Conservation (phyloP, 1,139 yeast species). For the Saccharomyces hybrid region DNA sequence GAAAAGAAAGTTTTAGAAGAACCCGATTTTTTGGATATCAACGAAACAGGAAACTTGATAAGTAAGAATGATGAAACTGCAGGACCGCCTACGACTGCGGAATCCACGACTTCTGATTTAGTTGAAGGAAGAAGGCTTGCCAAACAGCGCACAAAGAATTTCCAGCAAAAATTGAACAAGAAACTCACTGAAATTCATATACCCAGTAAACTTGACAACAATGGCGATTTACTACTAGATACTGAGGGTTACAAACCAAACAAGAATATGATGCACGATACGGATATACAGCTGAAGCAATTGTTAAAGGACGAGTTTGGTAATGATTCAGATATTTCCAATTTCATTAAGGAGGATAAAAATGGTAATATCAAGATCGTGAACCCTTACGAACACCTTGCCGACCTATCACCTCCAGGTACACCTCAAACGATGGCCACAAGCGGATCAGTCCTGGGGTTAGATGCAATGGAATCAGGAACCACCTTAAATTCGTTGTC, state of each 20-base stretch:
- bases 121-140: not conserved
- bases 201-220: slow-evolving; percentile 80
- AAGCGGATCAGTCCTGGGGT: slow-evolving; percentile 15
- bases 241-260: slow-evolving; percentile 95
- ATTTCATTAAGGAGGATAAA: slow-evolving; percentile 51
- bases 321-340: slow-evolving; percentile 41
- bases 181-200: slow-evolving; percentile 65
- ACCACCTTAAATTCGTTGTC: slow-evolving; percentile 5
- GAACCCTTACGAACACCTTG: slow-evolving; percentile 33
- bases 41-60: slow-evolving; percentile 7
- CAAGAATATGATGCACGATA: slow-evolving; percentile 59
- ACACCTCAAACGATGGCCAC: slow-evolving; percentile 25
- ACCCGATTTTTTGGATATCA: slow-evolving; percentile 48
- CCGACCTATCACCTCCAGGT: slow-evolving; percentile 10
- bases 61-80: not conserved
- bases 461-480: not conserved
- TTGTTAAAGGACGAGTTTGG: slow-evolving; percentile 67
- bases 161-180: slow-evolving; percentile 51
- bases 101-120: not conserved
- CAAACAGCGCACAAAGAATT: slow-evolving; percentile 22
- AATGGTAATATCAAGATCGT: slow-evolving; percentile 68
- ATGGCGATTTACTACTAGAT: slow-evolving; percentile 86
- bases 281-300: slow-evolving; percentile 65
- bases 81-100: not conserved
- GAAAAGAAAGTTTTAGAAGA: slow-evolving; percentile 35